Percentiles rank a stretch among this genome's conserved stretches.
phyloP scores from a whole-genome alignment of 1,284 basidiomycete species.

The Cryptococcus wingfieldii region DNA sequence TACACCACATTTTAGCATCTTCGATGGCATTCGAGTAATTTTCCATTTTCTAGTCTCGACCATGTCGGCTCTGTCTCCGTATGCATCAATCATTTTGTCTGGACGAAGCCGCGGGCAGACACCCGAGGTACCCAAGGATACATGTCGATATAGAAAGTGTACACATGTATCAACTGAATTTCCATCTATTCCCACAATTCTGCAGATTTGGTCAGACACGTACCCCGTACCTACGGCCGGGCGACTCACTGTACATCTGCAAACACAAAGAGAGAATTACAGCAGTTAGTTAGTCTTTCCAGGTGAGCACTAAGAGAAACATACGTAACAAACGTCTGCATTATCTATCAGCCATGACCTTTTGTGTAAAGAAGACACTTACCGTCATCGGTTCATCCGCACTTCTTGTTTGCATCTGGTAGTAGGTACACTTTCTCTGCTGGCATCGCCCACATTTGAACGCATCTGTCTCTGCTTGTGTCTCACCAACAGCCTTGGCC shows the following conservation, averaged over 20 bases:
- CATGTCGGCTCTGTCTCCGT: too few species aligned
- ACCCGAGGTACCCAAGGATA: not conserved
- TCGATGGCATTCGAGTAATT: too few species aligned
- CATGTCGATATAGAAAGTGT: not conserved
- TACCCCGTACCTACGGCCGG: not conserved
- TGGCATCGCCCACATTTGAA: conserved; percentile 97
- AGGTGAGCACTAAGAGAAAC: conserved; percentile 27
- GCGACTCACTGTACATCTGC: conserved; percentile 36
- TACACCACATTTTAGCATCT: too few species aligned
- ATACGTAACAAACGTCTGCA: conserved; percentile 61
- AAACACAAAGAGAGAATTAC: not conserved
- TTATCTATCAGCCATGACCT: not conserved
- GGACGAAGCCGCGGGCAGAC: too few species aligned
- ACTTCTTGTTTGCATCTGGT: conserved; percentile 88
- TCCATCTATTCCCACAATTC: conserved; percentile 49
- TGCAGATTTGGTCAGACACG: conserved; percentile 4
- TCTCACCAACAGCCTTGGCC: conserved; percentile 81
- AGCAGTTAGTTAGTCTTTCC: not conserved
- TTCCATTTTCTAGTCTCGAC: too few species aligned
- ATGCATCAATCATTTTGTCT: too few species aligned
- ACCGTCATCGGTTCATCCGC: conserved; percentile 97
- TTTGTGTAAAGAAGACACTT: conserved; percentile 42
- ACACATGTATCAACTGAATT: conserved; percentile 38
- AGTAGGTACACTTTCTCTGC: conserved; percentile 83
- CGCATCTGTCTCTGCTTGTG: conserved; percentile 91